Percentiles rank a stretch among this genome's conserved stretches.
These are phyloP conservation scores for Pichia ethanolica DNA, from an alignment of 805 yeast genomes.

Conservation along the genomic window DNA sequence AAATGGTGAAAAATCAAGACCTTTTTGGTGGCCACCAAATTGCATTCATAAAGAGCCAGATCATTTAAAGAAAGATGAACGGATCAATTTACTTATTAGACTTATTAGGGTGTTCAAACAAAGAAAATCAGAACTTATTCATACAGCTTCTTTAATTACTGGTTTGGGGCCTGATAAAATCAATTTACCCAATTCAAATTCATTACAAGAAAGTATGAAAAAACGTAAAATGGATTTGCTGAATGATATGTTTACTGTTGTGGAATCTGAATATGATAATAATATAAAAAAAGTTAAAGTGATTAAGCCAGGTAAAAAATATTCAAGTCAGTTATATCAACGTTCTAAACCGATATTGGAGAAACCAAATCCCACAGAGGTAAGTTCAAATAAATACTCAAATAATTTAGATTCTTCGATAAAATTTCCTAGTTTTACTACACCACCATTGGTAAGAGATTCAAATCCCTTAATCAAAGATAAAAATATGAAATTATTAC, in stretches of 20 bases:
- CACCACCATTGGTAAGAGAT: constrained; percentile 3
- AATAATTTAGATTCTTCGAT: not conserved
- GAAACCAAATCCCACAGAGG: too few relatives aligned
- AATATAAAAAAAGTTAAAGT: constrained; percentile 12
- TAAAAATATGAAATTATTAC: not conserved
- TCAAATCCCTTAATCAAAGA: not conserved
- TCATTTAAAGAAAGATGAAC: constrained; percentile 53
- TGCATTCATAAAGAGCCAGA: constrained; percentile 68
- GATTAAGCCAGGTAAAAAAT: constrained; percentile 27
- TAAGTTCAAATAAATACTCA: not conserved
- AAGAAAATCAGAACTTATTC: constrained; percentile 15
- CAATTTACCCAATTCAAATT: too few relatives aligned
- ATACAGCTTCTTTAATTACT: constrained; percentile 19
- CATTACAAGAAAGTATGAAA: too few relatives aligned
- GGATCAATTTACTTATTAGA: constrained; percentile 42
- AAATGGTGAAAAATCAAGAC: constrained; percentile 39
- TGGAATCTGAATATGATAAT: constrained; percentile 9
- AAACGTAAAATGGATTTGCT: constrained; percentile 18
- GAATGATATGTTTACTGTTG: constrained; percentile 20
- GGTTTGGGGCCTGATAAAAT: constrained; percentile 13
- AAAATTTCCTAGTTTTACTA: not conserved
- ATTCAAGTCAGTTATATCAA: constrained; percentile 20
- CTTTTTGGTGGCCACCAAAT: constrained; percentile 63
- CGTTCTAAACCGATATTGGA: not conserved
- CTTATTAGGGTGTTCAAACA: constrained; percentile 27